These are phyloP conservation scores for Aspergillus vadensis DNA, from an alignment of 2,329 filamentous ascomycete species.

Conservation along the genomic window DNA sequence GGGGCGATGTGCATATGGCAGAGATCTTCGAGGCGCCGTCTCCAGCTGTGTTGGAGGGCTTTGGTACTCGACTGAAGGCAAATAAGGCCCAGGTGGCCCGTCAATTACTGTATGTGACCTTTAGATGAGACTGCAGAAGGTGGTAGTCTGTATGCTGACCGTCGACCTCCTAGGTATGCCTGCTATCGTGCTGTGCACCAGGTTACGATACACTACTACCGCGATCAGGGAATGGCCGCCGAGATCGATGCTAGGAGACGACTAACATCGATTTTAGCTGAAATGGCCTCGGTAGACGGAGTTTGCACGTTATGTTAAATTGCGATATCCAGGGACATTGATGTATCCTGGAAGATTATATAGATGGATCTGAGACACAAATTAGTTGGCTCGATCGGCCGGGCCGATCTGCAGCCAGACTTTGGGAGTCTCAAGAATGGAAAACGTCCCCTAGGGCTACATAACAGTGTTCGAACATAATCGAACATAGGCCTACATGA, in stretches of 20 bases:
- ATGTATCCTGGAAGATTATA: not conserved
- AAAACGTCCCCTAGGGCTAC: not conserved
- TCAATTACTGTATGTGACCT: constrained; percentile 37
- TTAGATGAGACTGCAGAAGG: not conserved
- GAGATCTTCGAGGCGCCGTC: constrained; percentile 50
- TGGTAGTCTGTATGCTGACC: not conserved
- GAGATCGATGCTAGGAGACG: constrained; percentile 42
- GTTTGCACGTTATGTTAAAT: not conserved
- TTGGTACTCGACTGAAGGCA: constrained; percentile 30
- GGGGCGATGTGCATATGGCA: constrained; percentile 59
- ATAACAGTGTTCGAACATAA: not conserved
- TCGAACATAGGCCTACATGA: not conserved
- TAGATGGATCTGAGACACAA: not conserved
- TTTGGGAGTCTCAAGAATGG: not conserved
- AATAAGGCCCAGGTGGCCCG: constrained; percentile 32
- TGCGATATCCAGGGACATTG: not conserved
- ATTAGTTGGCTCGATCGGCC: no score
- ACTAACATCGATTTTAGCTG: constrained; percentile 34
- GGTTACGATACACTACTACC: constrained; percentile 44
- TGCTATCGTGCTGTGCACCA: constrained; percentile 42
- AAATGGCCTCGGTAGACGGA: constrained; percentile 28
- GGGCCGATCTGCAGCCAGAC: not conserved
- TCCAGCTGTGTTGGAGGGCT: constrained; percentile 40
- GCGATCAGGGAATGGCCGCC: constrained; percentile 35
- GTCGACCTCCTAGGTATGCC: constrained; percentile 34